These are phyloP conservation scores for Eucalyptus dawsonii DNA, from an alignment of 345 rosid genomes.

Conservation along the genomic window DNA sequence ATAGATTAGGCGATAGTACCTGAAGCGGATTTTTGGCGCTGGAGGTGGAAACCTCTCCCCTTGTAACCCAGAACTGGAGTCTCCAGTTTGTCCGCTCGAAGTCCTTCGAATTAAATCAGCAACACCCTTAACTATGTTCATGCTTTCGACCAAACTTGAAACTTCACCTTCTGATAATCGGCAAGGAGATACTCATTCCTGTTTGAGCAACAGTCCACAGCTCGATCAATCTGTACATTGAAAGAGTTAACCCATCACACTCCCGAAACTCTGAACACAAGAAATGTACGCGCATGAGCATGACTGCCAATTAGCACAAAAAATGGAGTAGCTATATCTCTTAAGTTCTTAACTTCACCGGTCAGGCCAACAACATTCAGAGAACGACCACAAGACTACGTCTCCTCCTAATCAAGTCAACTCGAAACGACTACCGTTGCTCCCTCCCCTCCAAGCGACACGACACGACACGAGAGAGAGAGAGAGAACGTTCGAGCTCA, in stretches of 20 bases:
- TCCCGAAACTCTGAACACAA: background rate
- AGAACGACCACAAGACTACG: background rate
- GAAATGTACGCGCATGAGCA: background rate
- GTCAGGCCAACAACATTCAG: background rate
- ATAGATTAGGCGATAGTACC: conserved; percentile 10
- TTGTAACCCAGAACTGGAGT: conserved; percentile 21
- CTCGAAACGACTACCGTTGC: background rate
- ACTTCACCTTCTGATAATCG: background rate
- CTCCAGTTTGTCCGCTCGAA: conserved; percentile 29
- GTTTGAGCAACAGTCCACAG: background rate
- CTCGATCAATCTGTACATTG: background rate
- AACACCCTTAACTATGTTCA: conserved; percentile 75
- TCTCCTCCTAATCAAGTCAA: background rate
- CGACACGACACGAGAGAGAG: background rate
- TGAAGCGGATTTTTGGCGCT: conserved; percentile 35
- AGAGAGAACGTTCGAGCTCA: background rate
- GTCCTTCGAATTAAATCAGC: conserved; percentile 70
- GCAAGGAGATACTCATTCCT: background rate
- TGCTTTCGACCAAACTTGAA: conserved; percentile 7
- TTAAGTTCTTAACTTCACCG: background rate
- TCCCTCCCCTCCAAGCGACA: background rate
- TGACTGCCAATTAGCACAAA: background rate
- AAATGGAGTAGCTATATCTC: background rate
- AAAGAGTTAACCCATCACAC: background rate
- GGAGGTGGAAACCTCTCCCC: conserved; percentile 44